These are phyloP conservation scores for Pleurozium schreberi DNA, from an alignment of 225 moss, liverwort and hornwort species.

Conservation along the genomic window DNA sequence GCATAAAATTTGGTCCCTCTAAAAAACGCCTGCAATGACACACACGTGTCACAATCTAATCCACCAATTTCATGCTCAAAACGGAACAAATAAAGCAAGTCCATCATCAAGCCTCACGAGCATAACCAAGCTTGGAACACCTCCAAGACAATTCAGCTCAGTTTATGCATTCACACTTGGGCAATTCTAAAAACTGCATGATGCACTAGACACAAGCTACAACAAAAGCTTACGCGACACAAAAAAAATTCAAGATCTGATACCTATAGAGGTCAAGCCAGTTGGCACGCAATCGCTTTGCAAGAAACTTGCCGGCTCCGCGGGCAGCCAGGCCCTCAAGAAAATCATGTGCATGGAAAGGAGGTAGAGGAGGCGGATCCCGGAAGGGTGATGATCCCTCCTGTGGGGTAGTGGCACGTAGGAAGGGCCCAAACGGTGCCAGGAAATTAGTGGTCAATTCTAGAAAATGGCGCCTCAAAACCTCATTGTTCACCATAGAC, in stretches of 20 bases:
- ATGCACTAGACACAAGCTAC: neutral
- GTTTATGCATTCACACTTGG: neutral
- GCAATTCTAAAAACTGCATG: neutral
- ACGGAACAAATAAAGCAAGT: neutral
- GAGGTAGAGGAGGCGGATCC: constrained; percentile 84
- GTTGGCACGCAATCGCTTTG: constrained; percentile 86
- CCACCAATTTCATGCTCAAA: neutral
- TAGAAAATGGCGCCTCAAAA: constrained; percentile 80
- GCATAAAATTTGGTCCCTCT: constrained; percentile 95
- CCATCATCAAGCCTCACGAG: neutral
- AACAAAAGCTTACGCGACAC: neutral
- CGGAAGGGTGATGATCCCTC: constrained; percentile 89
- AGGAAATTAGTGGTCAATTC: constrained; percentile 94
- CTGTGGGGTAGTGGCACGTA: constrained; percentile 87
- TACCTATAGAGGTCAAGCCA: constrained; percentile 99
- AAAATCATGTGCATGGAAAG: constrained; percentile 83
- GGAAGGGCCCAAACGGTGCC: constrained; percentile 90
- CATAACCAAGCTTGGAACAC: neutral
- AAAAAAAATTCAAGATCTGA: neutral
- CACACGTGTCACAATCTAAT: neutral
- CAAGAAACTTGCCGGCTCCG: constrained; percentile 91
- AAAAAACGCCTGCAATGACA: constrained; percentile 63
- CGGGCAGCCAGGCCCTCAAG: constrained; percentile 78
- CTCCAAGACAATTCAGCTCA: neutral
- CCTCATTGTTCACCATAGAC: constrained; percentile 96